Percentiles rank a stretch among this genome's conserved stretches.
These are phyloP conservation scores for Claviceps citrina DNA, from an alignment of 2,329 filamentous ascomycete species.

Conservation along the genomic window DNA sequence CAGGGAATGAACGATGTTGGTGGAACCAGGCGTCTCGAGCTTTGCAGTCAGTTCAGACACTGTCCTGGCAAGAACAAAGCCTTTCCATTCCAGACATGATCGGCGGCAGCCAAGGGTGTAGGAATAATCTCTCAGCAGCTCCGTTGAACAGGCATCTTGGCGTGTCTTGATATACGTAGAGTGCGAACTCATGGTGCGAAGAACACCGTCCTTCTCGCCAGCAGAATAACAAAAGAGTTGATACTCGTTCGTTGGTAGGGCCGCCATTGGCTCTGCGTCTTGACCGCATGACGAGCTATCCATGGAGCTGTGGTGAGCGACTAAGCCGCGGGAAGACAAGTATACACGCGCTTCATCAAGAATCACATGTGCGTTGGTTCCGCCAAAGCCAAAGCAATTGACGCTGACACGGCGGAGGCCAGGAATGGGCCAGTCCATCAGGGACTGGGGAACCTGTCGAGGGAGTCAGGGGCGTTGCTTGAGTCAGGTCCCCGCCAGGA, in stretches of 20 bases:
- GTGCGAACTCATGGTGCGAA: slow-evolving; percentile 21
- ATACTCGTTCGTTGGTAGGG: slow-evolving; percentile 6
- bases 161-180: slow-evolving; percentile 15
- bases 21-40: slow-evolving; percentile 11
- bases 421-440: slow-evolving; percentile 28
- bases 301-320: slow-evolving; percentile 22
- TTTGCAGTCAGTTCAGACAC: slow-evolving; percentile 18
- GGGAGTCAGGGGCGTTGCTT: not conserved
- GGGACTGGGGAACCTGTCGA: slow-evolving; percentile 22
- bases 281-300: not conserved
- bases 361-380: slow-evolving; percentile 39
- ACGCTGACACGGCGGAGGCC: slow-evolving; percentile 35
- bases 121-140: slow-evolving; percentile 24
- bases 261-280: not conserved
- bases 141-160: not conserved
- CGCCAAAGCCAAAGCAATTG: slow-evolving; percentile 44
- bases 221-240: slow-evolving; percentile 30
- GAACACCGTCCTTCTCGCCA: slow-evolving; percentile 25
- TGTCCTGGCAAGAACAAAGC: slow-evolving; percentile 22
- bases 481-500: too few relatives aligned
- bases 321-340: slow-evolving; percentile 19
- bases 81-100: slow-evolving; percentile 29
- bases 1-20: slow-evolving; percentile 11
- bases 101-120: slow-evolving; percentile 32
- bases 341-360: slow-evolving; percentile 32